Conservation (phyloP, 805 yeast genomes). For the Candida sithepensis region DNA sequence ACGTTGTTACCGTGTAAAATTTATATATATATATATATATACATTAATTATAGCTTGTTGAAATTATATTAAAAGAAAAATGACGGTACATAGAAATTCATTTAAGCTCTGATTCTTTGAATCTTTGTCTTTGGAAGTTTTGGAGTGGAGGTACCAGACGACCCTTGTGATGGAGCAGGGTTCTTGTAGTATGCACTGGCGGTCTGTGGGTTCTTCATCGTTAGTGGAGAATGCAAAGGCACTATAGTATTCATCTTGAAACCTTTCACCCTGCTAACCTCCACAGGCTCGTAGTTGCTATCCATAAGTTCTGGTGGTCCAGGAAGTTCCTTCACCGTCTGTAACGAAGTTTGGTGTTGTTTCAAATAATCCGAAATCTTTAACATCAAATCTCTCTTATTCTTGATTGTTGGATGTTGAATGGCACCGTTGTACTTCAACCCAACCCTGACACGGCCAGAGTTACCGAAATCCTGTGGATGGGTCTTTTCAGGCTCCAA, state of each 20-base stretch:
- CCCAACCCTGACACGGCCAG: constrained; percentile 87
- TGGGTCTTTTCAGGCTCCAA: constrained; percentile 82
- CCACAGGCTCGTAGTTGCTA: constrained; percentile 47
- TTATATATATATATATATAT: too few species aligned
- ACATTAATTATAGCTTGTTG: not conserved
- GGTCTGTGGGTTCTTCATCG: constrained; percentile 82
- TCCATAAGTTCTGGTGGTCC: constrained; percentile 56
- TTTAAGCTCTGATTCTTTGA: constrained; percentile 49
- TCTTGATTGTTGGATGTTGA: constrained; percentile 33
- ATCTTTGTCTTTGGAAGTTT: constrained; percentile 54
- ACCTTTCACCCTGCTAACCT: constrained; percentile 78
- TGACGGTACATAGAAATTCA: too few species aligned
- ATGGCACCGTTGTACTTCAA: constrained; percentile 48
- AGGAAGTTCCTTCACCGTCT: constrained; percentile 59
- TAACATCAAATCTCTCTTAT: constrained; percentile 64
- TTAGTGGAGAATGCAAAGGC: constrained; percentile 79
- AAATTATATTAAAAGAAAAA: not conserved
- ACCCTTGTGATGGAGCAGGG: constrained; percentile 36
- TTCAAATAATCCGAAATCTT: constrained; percentile 59
- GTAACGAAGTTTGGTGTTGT: constrained; percentile 65
- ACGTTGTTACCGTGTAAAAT: constrained; percentile 35
- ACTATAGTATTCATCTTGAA: constrained; percentile 82
- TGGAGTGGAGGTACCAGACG: constrained; percentile 23
- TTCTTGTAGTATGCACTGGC: constrained; percentile 59
- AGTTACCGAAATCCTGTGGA: constrained; percentile 96